Evolutionary conservation across 495 filamentous ascomycete genomes (phyloP).

Genomic region (Tuber melanosporum): DNA sequence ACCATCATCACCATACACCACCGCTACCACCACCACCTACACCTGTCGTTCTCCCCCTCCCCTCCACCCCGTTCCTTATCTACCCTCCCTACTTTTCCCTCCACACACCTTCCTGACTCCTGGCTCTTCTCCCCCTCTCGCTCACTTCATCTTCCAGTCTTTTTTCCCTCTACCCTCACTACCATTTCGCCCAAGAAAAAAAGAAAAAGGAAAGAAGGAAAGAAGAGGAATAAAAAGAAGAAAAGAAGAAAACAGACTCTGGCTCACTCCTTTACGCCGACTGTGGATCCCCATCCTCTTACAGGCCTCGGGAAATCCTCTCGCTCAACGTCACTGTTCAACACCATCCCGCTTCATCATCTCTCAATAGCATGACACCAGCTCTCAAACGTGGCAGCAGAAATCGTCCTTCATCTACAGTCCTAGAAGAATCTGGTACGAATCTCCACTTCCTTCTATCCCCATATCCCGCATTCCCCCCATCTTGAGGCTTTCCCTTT

Average conservation of each 20-base stretch:
- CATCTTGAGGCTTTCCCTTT: conserved; percentile 16
- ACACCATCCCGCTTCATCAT: conserved; percentile 29
- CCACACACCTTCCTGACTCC: conserved; percentile 13
- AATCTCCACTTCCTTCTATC: conserved; percentile 19
- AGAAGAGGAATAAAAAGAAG: not conserved
- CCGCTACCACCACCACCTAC: not conserved
- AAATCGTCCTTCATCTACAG: conserved; percentile 40
- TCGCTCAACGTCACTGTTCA: not conserved
- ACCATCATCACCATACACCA: not conserved
- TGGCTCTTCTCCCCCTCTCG: conserved; percentile 1
- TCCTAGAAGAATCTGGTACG: conserved; percentile 39
- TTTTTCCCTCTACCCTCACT: not conserved
- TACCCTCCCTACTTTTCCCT: conserved; percentile 22
- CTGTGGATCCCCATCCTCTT: conserved; percentile 8
- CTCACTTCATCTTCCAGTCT: conserved; percentile 5
- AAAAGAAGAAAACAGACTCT: conserved; percentile 1
- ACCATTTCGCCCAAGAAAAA: not conserved
- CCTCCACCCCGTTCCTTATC: conserved; percentile 23
- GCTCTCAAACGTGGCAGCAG: conserved; percentile 40
- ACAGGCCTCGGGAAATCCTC: conserved; percentile 2
- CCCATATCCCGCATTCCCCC: conserved; percentile 11
- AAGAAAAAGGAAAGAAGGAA: not conserved
- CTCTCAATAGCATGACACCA: conserved; percentile 40
- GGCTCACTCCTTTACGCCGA: conserved; percentile 3
- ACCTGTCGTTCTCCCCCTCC: conserved; percentile 9